Evolutionary conservation across 345 rosid species (phyloP).

Genomic region (Rhizophora mangle): DNA sequence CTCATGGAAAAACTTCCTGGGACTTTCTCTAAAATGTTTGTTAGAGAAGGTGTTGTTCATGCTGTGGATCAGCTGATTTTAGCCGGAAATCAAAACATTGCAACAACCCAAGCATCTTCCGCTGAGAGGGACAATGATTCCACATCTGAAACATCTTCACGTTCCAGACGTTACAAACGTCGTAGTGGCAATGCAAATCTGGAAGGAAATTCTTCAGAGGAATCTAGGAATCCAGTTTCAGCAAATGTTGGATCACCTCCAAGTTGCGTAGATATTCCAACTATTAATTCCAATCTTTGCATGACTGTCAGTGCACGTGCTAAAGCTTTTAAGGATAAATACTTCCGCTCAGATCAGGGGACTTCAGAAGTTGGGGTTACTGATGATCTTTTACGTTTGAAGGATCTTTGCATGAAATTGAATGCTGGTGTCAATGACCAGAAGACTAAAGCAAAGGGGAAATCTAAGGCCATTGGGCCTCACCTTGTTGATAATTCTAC

Average conservation of each 20-base stretch:
- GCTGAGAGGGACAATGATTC: conserved; percentile 78
- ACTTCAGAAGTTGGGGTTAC: conserved; percentile 82
- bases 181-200: conserved; percentile 63
- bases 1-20: conserved; percentile 99
- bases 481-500: conserved; percentile 51
- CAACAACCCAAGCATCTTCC: conserved; percentile 46
- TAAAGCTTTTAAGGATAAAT: conserved; percentile 84
- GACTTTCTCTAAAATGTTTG: conserved; percentile 88
- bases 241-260: conserved; percentile 62
- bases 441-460: conserved; percentile 80
- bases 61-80: conserved; percentile 91
- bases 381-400: conserved; percentile 83
- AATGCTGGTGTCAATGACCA: conserved; percentile 78
- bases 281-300: conserved; percentile 61
- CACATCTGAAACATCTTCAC: conserved; percentile 58
- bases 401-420: conserved; percentile 76
- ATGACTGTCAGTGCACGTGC: conserved; percentile 77
- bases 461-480: conserved; percentile 70
- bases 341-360: conserved; percentile 74
- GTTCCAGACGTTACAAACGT: conserved; percentile 87
- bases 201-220: conserved; percentile 66
- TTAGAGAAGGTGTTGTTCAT: conserved; percentile 98
- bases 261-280: conserved; percentile 61
- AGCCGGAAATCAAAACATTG: conserved; percentile 51
- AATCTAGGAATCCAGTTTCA: conserved; percentile 52